phyloP scores from a whole-genome alignment of 2,329 filamentous ascomycete species.

The Cryphonectria parasitica region DNA sequence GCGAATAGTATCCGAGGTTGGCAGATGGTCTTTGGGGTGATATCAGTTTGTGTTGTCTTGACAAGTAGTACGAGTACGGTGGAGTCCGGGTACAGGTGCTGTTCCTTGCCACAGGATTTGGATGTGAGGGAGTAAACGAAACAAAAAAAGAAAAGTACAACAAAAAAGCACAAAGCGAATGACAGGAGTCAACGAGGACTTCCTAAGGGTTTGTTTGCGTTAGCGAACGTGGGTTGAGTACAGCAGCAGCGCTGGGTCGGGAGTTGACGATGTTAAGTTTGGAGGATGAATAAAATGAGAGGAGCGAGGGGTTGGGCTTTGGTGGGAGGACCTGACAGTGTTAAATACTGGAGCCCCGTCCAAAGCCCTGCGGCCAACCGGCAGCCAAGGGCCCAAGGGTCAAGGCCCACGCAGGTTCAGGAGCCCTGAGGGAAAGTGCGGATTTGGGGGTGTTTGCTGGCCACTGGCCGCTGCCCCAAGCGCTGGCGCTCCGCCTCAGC shows the following conservation, averaged over 20 bases:
- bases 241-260: slow-evolving; percentile 45
- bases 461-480: slow-evolving; percentile 13
- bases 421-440: slow-evolving; percentile 23
- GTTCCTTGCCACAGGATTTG: slow-evolving; percentile 32
- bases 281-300: slow-evolving; percentile 26
- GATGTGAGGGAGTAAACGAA: neutral
- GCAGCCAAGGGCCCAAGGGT: slow-evolving; percentile 1
- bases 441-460: slow-evolving; percentile 16
- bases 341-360: slow-evolving; percentile 28
- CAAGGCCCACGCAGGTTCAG: neutral
- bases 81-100: slow-evolving; percentile 27
- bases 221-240: slow-evolving; percentile 54
- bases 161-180: slow-evolving; percentile 67
- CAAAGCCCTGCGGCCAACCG: slow-evolving; percentile 2
- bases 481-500: slow-evolving; percentile 5
- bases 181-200: slow-evolving; percentile 77
- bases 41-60: slow-evolving; percentile 1
- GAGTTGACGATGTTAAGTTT: slow-evolving; percentile 37
- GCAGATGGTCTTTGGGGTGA: neutral
- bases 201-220: slow-evolving; percentile 54
- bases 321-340: slow-evolving; percentile 28
- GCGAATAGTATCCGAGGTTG: neutral
- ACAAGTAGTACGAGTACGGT: slow-evolving; percentile 11
- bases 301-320: slow-evolving; percentile 21
- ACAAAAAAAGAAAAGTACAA: slow-evolving; percentile 39